A percentile compares a stretch with the other conserved stretches of the same genome.
Conservation (phyloP, 192 early-diverging fungal species). For the Backusella circina region DNA sequence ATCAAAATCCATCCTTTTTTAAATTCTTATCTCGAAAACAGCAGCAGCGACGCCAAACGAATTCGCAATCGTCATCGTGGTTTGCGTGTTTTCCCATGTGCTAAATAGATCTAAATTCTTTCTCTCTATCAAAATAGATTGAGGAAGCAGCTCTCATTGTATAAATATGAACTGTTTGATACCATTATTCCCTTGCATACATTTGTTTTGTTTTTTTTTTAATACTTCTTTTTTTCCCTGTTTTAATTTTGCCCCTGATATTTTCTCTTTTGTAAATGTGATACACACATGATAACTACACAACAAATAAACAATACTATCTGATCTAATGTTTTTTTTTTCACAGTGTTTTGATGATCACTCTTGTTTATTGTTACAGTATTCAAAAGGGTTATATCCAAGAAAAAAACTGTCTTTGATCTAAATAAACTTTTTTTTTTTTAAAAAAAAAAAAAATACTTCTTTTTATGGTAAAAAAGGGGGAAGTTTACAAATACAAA, state of each 20-base stretch:
- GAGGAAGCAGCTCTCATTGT: not conserved
- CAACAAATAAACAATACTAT: not conserved
- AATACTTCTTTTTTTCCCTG: not conserved
- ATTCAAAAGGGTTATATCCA: too few species aligned
- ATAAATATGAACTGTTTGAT: not conserved
- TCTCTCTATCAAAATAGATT: not conserved
- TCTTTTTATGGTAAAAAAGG: too few species aligned
- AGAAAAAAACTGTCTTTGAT: too few species aligned
- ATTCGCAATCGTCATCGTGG: not conserved
- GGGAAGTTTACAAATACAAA: too few species aligned
- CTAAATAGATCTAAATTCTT: not conserved
- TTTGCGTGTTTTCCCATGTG: constrained; percentile 4
- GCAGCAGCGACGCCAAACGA: not conserved
- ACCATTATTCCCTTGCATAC: not conserved
- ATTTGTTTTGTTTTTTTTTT: not conserved
- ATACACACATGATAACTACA: not conserved
- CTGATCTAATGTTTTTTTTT: not conserved
- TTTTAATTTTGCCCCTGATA: not conserved
- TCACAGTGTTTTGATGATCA: not conserved
- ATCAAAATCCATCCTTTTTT: not conserved
- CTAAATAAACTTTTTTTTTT: too few species aligned
- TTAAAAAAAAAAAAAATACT: too few species aligned
- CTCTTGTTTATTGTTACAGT: too few species aligned
- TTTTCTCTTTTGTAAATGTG: not conserved
- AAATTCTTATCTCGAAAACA: not conserved